Percentiles rank a stretch among this genome's conserved stretches.
phyloP scores from a whole-genome alignment of 495 filamentous ascomycete species.

The Amorphotheca resinae region DNA sequence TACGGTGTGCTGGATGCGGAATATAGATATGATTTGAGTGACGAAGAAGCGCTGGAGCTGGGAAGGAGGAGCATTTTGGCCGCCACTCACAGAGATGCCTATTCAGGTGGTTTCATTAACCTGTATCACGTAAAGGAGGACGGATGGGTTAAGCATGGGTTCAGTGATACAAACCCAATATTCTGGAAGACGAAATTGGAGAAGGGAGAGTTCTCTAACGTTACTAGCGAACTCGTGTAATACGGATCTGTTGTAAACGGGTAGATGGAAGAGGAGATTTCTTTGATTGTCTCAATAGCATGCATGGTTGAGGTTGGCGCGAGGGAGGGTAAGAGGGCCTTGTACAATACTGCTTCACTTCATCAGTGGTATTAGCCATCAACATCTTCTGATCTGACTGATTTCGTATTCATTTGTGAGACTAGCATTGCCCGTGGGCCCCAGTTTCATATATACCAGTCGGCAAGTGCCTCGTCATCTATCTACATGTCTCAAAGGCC shows the following conservation, averaged over 20 bases:
- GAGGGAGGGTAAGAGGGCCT: slow-evolving; percentile 5
- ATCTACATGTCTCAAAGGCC: too few species aligned
- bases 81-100: slow-evolving; percentile 95
- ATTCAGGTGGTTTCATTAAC: slow-evolving; percentile 97
- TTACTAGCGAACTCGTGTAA: slow-evolving; percentile 58
- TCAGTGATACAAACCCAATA: slow-evolving; percentile 87
- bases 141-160: slow-evolving; percentile 97
- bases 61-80: slow-evolving; percentile 85
- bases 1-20: slow-evolving; percentile 96
- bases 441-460: too few species aligned
- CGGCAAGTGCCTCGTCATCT: too few species aligned
- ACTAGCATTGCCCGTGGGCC: too few species aligned
- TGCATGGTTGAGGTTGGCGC: background rate
- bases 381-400: background rate
- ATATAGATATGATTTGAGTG: slow-evolving; percentile 77
- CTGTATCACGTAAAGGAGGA: slow-evolving; percentile 97
- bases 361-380: slow-evolving; percentile 21
- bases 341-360: slow-evolving; percentile 22
- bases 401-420: background rate
- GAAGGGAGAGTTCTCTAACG: slow-evolving; percentile 96
- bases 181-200: slow-evolving; percentile 99
- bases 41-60: slow-evolving; percentile 79
- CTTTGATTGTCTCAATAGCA: slow-evolving; percentile 1
- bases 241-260: background rate
- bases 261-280: background rate